Percentiles rank a stretch among this genome's conserved stretches.
phyloP scores from a whole-genome alignment of 2,329 filamentous ascomycete genomes.

The Aspergillus alliaceus region DNA sequence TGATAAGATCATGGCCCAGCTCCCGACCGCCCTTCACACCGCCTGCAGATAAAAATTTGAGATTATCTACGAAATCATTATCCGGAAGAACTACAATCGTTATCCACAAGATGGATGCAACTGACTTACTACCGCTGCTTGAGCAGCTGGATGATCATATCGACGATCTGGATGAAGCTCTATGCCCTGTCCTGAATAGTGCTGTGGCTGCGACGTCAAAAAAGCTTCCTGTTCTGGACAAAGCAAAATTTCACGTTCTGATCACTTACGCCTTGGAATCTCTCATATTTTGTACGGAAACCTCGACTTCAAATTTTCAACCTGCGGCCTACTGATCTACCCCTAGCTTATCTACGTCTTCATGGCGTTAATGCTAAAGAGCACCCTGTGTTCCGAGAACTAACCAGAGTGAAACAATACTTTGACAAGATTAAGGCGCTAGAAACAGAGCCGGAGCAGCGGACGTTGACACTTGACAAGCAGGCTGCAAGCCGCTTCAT shows the following conservation, averaged over 20 bases:
- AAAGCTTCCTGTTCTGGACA: conserved; percentile 87
- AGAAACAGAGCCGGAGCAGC: conserved; percentile 62
- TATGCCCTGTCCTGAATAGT: conserved; percentile 70
- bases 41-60: conserved; percentile 23
- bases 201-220: conserved; percentile 67
- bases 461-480: conserved; percentile 66
- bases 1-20: background rate
- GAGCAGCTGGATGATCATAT: conserved; percentile 75
- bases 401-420: conserved; percentile 84
- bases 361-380: conserved; percentile 78
- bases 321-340: conserved; percentile 10
- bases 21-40: conserved; percentile 21
- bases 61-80: background rate
- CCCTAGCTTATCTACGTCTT: conserved; percentile 70
- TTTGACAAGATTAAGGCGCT: conserved; percentile 84
- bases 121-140: conserved; percentile 66
- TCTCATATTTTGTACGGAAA: conserved; percentile 72
- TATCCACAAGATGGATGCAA: conserved; percentile 48
- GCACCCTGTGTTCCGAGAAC: conserved; percentile 81
- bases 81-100: conserved; percentile 6
- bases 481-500: conserved; percentile 79
- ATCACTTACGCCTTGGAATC: conserved; percentile 88
- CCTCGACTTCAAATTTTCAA: background rate
- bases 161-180: conserved; percentile 71
- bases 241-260: conserved; percentile 89